Evolutionary conservation across 1,284 basidiomycete species (phyloP), one percentile per base, ranked within the genome.

Genomic region (Malassezia pachydermatis): DNA sequence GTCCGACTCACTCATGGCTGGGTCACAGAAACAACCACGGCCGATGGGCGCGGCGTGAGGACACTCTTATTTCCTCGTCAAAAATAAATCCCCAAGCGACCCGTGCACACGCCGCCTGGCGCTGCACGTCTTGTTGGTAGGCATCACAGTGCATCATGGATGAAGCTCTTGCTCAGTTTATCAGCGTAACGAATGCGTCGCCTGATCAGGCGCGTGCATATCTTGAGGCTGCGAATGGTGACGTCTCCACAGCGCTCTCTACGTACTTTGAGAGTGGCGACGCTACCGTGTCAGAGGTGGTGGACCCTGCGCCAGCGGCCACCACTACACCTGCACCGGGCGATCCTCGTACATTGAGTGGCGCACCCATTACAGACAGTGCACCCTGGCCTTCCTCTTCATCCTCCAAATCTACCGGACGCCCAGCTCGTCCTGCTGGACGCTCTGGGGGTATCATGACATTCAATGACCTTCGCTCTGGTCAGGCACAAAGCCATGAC

Each of bases 171-270:
- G 52, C 60, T 20, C 65, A 69, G 36, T 67, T 62, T 41, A 45
- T 57, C 44, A 57, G 57, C 30, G 61, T 75, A 55, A 74, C 74
- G 5, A 72, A 72, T 19, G 60, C 62, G 16, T 56, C 60, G 5
- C 37, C 55, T 23, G 65, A 72, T 28, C 64, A 65, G 24, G 74
- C 74, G n/a, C 61, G 65, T 22, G 72, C 73, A 65, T 73, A 63
- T 53, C 60, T 75, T 43, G 69, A 73, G 23, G 60, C 65, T 3
- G 61, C 67, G 9, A 56, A 57, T 22, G 73, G 73, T 9, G 65
- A 75, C 54, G 41, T 75, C 13, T 48, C 73, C 54, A 59, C 58
- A 23, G 74, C 74, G 13, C 59, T 75, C 48, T 63, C 68, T 14
- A 63, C 59, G 27, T 75, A 64, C 56, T 74, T 63, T 58, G 73